Conservation (phyloP, 202 grass and related monocot species). For the Dendrocalamus latiflorus region DNA sequence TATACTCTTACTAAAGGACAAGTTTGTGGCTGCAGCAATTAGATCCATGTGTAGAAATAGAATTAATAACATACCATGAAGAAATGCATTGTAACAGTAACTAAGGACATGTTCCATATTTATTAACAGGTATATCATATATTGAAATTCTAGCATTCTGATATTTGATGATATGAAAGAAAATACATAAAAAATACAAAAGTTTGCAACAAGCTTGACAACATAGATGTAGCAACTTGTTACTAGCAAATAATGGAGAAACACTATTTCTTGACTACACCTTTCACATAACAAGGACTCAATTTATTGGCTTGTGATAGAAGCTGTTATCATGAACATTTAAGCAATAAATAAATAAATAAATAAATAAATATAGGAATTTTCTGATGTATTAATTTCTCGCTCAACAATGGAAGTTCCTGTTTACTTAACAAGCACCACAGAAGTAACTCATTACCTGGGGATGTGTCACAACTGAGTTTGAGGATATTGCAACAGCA, state of each 20-base stretch:
- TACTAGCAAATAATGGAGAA: too few species aligned
- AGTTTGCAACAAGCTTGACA: too few species aligned
- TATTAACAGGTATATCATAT: neutral
- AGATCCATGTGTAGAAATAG: neutral
- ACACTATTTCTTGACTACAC: neutral
- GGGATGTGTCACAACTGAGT: slow-evolving; percentile 70
- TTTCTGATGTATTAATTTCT: neutral
- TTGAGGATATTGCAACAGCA: slow-evolving; percentile 77
- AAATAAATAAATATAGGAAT: too few species aligned
- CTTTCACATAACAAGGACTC: neutral
- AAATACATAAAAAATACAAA: too few species aligned
- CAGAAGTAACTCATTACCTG: slow-evolving; percentile 44
- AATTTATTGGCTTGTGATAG: neutral
- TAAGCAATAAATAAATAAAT: neutral
- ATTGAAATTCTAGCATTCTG: neutral
- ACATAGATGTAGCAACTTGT: too few species aligned
- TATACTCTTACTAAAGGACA: neutral
- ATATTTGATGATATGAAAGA: too few species aligned
- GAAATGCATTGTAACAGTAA: neutral
- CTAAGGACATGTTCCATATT: neutral
- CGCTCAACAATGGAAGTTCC: neutral
- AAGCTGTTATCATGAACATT: too few species aligned
- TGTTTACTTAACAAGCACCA: neutral
- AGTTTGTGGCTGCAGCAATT: neutral
- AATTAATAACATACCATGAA: neutral